Evolutionary conservation across 768 basidiomycete species (phyloP).

Genomic region (Gymnopilus junonius): DNA sequence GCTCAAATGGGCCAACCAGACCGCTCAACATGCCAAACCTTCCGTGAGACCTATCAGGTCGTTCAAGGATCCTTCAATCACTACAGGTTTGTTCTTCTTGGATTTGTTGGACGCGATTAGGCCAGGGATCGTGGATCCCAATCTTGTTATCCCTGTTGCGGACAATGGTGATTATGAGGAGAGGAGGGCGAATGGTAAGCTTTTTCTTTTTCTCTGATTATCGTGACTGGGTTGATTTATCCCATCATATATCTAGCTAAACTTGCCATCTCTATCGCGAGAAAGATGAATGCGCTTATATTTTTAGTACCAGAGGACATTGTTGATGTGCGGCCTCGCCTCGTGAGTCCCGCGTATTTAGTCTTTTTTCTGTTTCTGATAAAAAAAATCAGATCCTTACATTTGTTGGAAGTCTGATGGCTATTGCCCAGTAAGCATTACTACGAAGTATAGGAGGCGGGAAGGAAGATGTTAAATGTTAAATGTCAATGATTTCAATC

Average conservation of each 20-base stretch:
- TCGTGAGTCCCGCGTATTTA: conserved; percentile 56
- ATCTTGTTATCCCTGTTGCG: conserved; percentile 67
- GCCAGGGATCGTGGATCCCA: conserved; percentile 94
- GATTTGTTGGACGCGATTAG: conserved; percentile 89
- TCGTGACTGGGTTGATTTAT: conserved; percentile 6
- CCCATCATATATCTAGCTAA: conserved; percentile 64
- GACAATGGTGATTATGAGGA: conserved; percentile 80
- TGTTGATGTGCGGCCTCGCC: conserved; percentile 88
- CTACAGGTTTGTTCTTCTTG: conserved; percentile 91
- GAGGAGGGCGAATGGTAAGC: conserved; percentile 86
- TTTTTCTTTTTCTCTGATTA: background rate
- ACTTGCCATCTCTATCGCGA: conserved; percentile 96
- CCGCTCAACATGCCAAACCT: conserved; percentile 73
- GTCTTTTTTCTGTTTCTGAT: background rate
- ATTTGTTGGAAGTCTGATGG: conserved; percentile 94
- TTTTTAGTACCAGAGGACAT: conserved; percentile 98
- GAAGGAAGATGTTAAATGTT: background rate
- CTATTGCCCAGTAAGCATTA: conserved; percentile 48
- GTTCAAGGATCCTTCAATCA: conserved; percentile 92
- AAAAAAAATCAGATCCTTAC: conserved; percentile 88
- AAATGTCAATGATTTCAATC: background rate
- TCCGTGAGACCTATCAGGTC: conserved; percentile 73
- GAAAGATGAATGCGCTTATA: conserved; percentile 95
- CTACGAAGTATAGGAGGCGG: background rate
- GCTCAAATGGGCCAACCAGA: conserved; percentile 94